A percentile compares a stretch with the other conserved stretches of the same genome.
Conservation (phyloP, 2,329 filamentous ascomycete genomes). For the Ophiostoma triangulosporum region DNA sequence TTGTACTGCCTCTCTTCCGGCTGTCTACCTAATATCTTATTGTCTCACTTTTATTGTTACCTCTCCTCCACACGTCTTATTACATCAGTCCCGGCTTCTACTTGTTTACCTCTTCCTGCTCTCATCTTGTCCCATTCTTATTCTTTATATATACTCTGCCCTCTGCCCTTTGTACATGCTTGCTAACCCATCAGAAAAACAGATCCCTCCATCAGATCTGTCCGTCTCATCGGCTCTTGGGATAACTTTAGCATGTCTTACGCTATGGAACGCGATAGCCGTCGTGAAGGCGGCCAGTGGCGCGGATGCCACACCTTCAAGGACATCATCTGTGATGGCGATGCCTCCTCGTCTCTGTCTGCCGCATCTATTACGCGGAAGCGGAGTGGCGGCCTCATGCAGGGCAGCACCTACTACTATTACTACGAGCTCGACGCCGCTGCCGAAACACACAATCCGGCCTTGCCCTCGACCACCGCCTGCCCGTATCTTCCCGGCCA, state of each 20-base stretch:
- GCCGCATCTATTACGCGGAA: constrained; percentile 24
- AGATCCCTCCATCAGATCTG: constrained; percentile 47
- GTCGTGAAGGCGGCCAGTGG: constrained; percentile 66
- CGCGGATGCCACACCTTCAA: constrained; percentile 77
- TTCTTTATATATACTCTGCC: background rate
- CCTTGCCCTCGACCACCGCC: constrained; percentile 57
- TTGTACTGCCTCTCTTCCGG: background rate
- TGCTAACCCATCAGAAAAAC: constrained; percentile 35
- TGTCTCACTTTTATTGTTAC: constrained; percentile 1
- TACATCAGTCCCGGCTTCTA: background rate
- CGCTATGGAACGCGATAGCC: constrained; percentile 65
- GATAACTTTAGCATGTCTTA: constrained; percentile 79
- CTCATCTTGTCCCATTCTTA: background rate
- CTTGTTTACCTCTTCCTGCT: background rate
- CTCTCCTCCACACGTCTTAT: background rate
- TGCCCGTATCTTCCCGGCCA: constrained; percentile 86
- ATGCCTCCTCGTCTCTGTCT: constrained; percentile 17
- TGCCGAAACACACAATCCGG: constrained; percentile 60
- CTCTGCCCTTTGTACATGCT: background rate
- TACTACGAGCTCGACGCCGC: constrained; percentile 82
- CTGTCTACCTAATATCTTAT: background rate
- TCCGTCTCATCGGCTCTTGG: constrained; percentile 84
- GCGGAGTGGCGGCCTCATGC: constrained; percentile 70
- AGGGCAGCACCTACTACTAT: constrained; percentile 92
- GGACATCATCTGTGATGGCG: constrained; percentile 72